These are phyloP conservation scores for Moesziomyces sp. DNA, from an alignment of 1,284 basidiomycete genomes.

Conservation along the genomic window DNA sequence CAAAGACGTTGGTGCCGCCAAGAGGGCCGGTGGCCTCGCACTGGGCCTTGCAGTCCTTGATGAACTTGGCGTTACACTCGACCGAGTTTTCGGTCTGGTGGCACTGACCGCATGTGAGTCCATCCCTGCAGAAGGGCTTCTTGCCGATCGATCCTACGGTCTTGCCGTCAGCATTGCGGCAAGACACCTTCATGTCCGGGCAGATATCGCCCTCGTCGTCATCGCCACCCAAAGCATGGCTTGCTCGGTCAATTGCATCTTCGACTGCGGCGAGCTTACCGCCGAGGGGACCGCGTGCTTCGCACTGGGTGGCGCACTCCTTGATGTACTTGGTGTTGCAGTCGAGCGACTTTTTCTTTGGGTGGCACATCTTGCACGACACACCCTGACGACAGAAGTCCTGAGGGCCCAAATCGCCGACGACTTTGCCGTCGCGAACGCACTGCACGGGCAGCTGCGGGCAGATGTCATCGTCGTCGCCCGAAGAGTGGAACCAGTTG, in stretches of 20 bases:
- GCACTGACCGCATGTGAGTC: slow-evolving; percentile 40
- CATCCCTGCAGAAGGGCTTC: slow-evolving; percentile 48
- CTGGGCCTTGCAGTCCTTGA: slow-evolving; percentile 42
- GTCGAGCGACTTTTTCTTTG: slow-evolving; percentile 44
- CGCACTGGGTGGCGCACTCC: slow-evolving; percentile 38
- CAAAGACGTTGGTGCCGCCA: slow-evolving; percentile 44
- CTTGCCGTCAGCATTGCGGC: slow-evolving; percentile 44
- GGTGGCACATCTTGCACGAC: slow-evolving; percentile 29
- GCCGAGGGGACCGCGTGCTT: slow-evolving; percentile 47
- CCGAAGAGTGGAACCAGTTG: slow-evolving; percentile 36
- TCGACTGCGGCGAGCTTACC: slow-evolving; percentile 17
- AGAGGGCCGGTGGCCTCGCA: slow-evolving; percentile 53
- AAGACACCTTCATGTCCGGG: slow-evolving; percentile 49
- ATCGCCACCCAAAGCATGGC: slow-evolving; percentile 15
- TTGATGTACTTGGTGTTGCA: slow-evolving; percentile 51
- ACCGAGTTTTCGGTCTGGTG: slow-evolving; percentile 49
- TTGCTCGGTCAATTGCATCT: slow-evolving; percentile 1
- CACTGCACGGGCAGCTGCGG: slow-evolving; percentile 37
- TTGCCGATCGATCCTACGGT: slow-evolving; percentile 45
- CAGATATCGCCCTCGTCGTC: slow-evolving; percentile 49
- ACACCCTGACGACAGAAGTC: slow-evolving; percentile 38
- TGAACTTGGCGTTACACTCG: slow-evolving; percentile 46
- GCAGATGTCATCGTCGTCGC: slow-evolving; percentile 44
- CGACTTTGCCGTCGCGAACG: slow-evolving; percentile 41
- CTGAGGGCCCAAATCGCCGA: slow-evolving; percentile 48